phyloP scores from a whole-genome alignment of 345 rosid species.

The Gossypium thurberi region DNA sequence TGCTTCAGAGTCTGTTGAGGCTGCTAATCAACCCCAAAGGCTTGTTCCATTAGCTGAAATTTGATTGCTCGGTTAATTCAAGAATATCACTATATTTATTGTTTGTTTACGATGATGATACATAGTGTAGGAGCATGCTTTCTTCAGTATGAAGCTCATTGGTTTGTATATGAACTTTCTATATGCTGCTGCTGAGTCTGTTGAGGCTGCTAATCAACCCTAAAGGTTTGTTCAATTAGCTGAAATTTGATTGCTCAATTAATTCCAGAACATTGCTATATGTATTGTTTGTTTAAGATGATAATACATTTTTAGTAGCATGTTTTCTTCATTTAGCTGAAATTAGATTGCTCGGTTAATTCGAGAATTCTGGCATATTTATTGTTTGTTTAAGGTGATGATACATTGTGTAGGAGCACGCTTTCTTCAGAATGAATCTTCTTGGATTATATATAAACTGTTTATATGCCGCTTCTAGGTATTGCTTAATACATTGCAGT shows the following conservation, averaged over 20 bases:
- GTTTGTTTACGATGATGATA: too few relatives aligned
- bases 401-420: too few relatives aligned
- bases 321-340: background rate
- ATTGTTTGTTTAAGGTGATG: too few relatives aligned
- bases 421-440: too few relatives aligned
- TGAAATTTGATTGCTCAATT: conserved; percentile 19
- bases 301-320: too few relatives aligned
- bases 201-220: conserved; percentile 13
- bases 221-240: conserved; percentile 25
- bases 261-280: conserved; percentile 12
- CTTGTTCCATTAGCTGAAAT: conserved; percentile 18
- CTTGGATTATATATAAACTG: too few relatives aligned
- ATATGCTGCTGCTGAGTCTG: background rate
- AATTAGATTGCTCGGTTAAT: conserved; percentile 17
- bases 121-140: too few relatives aligned
- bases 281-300: background rate
- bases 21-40: conserved; percentile 24
- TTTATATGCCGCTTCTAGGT: too few relatives aligned
- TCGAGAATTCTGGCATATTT: conserved; percentile 13
- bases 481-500: too few relatives aligned
- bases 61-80: conserved; percentile 12
- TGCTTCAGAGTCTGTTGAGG: conserved; percentile 3
- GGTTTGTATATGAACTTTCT: too few relatives aligned
- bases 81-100: conserved; percentile 14
- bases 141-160: too few relatives aligned